A percentile compares a stretch with the other conserved stretches of the same genome.
Conservation (phyloP, 2,329 filamentous ascomycete genomes). For the Fusarium bulbicola region DNA sequence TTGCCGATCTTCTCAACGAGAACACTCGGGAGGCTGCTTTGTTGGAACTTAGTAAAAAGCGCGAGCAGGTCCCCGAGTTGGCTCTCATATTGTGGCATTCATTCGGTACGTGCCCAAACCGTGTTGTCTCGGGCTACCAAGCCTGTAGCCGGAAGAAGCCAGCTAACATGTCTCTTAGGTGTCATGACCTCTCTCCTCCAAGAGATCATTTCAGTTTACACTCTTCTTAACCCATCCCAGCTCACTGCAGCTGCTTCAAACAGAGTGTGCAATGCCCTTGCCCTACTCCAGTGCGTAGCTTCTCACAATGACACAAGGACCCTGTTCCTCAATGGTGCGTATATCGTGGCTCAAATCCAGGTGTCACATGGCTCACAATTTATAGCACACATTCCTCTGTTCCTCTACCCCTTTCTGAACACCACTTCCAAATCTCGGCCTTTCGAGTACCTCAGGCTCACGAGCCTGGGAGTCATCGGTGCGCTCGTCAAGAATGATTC, state of each 20-base stretch:
- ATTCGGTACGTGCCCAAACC: conserved; percentile 73
- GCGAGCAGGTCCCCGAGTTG: conserved; percentile 96
- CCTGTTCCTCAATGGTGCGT: conserved; percentile 88
- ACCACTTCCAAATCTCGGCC: conserved; percentile 98
- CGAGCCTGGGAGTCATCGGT: conserved; percentile 94
- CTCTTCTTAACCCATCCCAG: conserved; percentile 93
- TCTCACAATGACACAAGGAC: conserved; percentile 96
- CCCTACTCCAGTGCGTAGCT: conserved; percentile 94
- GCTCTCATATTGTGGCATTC: conserved; percentile 98
- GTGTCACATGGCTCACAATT: conserved; percentile 21
- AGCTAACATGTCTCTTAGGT: conserved; percentile 60
- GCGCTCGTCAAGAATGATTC: conserved; percentile 99
- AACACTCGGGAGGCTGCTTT: conserved; percentile 88
- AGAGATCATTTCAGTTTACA: conserved; percentile 99
- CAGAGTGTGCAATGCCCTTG: conserved; percentile 95
- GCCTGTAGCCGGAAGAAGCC: conserved; percentile 11
- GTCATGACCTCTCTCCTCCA: conserved; percentile 98
- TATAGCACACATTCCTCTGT: conserved; percentile 93
- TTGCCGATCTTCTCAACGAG: conserved; percentile 89
- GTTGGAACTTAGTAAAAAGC: conserved; percentile 96
- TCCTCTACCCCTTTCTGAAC: conserved; percentile 97
- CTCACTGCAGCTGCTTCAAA: conserved; percentile 98
- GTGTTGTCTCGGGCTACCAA: conserved; percentile 6
- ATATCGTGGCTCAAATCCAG: background rate
- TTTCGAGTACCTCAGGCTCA: conserved; percentile 96